Percentiles rank a stretch among this genome's conserved stretches.
Evolutionary conservation across 805 yeast genomes (phyloP).

Genomic region (Cyberlindnera bimundalis): DNA sequence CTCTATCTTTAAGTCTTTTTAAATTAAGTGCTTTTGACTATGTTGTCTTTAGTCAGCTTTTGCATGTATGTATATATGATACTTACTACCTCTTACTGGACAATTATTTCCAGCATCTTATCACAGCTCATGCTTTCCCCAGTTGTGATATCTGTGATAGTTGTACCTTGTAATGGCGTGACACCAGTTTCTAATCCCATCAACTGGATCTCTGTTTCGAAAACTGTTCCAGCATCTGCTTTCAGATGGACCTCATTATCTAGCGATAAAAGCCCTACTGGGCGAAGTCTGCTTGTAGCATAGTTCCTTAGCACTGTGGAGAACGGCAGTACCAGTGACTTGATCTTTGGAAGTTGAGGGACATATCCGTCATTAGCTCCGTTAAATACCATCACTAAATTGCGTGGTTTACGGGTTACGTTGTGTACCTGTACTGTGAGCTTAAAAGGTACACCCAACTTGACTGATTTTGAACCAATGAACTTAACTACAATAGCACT

Average conservation of each 20-base stretch:
- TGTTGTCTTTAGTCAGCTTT: too few species aligned
- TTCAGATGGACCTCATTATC: slow-evolving; percentile 66
- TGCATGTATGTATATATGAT: neutral
- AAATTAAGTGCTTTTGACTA: too few species aligned
- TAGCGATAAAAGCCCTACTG: slow-evolving; percentile 58
- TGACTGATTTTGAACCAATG: slow-evolving; percentile 57
- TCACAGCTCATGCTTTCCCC: slow-evolving; percentile 75
- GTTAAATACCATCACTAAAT: slow-evolving; percentile 44
- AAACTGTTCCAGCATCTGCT: slow-evolving; percentile 48
- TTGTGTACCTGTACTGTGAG: slow-evolving; percentile 70
- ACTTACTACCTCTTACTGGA: too few species aligned
- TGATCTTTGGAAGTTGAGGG: slow-evolving; percentile 27
- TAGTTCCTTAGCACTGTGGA: slow-evolving; percentile 33
- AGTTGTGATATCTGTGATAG: slow-evolving; percentile 54
- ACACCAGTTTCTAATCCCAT: slow-evolving; percentile 65
- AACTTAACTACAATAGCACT: slow-evolving; percentile 49
- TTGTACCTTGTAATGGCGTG: slow-evolving; percentile 60
- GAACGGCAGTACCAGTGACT: slow-evolving; percentile 22
- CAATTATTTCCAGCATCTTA: slow-evolving; percentile 63
- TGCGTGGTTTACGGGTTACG: slow-evolving; percentile 46
- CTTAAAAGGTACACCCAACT: slow-evolving; percentile 54
- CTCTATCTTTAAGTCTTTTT: too few species aligned
- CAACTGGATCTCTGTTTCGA: slow-evolving; percentile 58
- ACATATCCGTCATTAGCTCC: slow-evolving; percentile 17
- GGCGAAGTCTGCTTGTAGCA: slow-evolving; percentile 36